phyloP scores from a whole-genome alignment of 2,329 filamentous ascomycete genomes.

The Diaporthe ampelina region DNA sequence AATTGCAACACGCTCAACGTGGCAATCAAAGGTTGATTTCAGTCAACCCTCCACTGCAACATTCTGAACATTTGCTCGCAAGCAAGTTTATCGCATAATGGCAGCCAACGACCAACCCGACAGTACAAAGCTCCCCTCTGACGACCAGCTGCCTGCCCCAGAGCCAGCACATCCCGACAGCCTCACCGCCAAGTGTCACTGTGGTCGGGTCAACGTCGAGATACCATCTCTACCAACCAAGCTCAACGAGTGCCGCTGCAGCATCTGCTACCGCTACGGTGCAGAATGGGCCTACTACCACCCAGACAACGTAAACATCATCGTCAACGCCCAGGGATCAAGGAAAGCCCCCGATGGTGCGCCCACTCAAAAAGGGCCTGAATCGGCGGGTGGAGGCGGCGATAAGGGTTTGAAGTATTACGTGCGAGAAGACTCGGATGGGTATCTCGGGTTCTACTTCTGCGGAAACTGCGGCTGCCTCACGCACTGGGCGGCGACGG shows the following conservation, averaged over 20 bases:
- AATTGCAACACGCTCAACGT: too few species aligned
- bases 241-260: slow-evolving; percentile 39
- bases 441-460: slow-evolving; percentile 33
- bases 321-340: neutral
- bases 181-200: slow-evolving; percentile 35
- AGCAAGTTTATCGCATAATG: neutral
- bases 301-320: slow-evolving; percentile 29
- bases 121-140: neutral
- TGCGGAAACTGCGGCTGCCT: slow-evolving; percentile 40
- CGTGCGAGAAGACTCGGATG: slow-evolving; percentile 19
- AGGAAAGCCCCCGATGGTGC: neutral
- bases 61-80: neutral
- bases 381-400: rapidly evolving
- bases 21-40: neutral
- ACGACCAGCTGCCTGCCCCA: slow-evolving; percentile 26
- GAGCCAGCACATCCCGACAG: slow-evolving; percentile 17
- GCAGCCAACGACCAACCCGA: neutral
- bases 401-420: slow-evolving; percentile 8
- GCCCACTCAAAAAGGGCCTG: neutral
- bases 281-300: slow-evolving; percentile 38
- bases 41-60: neutral
- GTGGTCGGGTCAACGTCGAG: slow-evolving; percentile 37
- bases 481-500: slow-evolving; percentile 40
- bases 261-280: slow-evolving; percentile 38
- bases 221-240: slow-evolving; percentile 31